These are phyloP conservation scores for Oryza punctata DNA, from an alignment of 176 grass and related monocot genomes.

Conservation along the genomic window DNA sequence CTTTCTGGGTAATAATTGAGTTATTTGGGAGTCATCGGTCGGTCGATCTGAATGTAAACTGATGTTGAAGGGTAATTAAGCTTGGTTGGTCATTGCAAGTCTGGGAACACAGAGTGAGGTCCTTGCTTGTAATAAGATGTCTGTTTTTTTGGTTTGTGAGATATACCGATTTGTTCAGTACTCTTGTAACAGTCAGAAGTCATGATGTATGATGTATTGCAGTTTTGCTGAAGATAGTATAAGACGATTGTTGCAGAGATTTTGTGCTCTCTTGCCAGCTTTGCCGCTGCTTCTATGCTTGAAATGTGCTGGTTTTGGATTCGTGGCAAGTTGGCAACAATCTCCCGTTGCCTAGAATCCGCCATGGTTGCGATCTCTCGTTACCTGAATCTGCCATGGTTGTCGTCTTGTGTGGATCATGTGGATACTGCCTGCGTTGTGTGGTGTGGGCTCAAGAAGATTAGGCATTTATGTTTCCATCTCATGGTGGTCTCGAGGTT, in stretches of 20 bases:
- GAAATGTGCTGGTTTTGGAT: not conserved
- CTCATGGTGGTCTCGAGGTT: no score
- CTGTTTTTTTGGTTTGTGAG: constrained; percentile 34
- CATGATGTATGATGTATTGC: not conserved
- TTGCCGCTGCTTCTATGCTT: not conserved
- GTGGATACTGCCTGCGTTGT: not conserved
- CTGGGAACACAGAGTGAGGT: constrained; percentile 48
- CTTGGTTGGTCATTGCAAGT: constrained; percentile 53
- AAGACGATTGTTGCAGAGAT: not conserved
- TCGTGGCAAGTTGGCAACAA: not conserved
- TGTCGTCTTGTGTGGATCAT: not conserved
- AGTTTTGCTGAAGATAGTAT: not conserved
- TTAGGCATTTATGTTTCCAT: no score
- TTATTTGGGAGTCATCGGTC: constrained; percentile 17
- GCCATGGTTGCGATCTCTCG: not conserved
- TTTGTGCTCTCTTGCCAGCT: not conserved
- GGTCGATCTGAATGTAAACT: constrained; percentile 41
- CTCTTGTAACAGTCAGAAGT: not conserved
- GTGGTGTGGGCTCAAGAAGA: no score
- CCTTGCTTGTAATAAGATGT: constrained; percentile 53
- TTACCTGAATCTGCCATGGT: not conserved
- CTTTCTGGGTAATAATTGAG: constrained; percentile 52
- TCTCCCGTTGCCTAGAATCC: not conserved
- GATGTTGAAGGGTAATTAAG: constrained; percentile 46
- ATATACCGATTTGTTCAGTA: constrained; percentile 3